These are phyloP conservation scores for Cladophialophora exuberans DNA, from an alignment of 2,329 filamentous ascomycete genomes.

Conservation along the genomic window DNA sequence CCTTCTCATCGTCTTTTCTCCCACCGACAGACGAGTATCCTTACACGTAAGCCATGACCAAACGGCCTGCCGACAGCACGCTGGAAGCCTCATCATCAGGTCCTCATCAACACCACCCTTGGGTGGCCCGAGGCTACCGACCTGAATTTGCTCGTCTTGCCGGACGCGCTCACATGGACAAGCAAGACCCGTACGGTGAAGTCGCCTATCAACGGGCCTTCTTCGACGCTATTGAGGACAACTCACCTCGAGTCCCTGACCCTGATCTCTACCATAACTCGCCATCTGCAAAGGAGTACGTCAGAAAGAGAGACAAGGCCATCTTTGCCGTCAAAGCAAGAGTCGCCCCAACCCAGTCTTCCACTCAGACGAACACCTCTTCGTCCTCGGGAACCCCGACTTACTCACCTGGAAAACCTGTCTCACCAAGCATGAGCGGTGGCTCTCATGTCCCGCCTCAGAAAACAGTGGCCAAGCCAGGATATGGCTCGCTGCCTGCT, in stretches of 20 bases:
- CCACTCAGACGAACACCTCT: background rate
- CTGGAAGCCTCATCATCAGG: constrained; percentile 1
- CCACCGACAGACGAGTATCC: background rate
- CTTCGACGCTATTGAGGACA: constrained; percentile 8
- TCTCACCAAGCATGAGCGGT: constrained; percentile 11
- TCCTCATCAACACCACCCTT: constrained; percentile 21
- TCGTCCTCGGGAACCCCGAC: constrained; percentile 2
- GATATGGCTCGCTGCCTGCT: background rate
- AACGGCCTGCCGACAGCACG: constrained; percentile 9
- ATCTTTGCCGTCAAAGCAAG: constrained; percentile 17
- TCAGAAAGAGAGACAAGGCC: constrained; percentile 18
- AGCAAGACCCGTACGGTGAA: constrained; percentile 31
- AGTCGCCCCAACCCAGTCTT: background rate
- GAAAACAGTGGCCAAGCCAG: background rate
- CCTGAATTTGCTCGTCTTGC: constrained; percentile 18
- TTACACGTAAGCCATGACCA: constrained; percentile 15
- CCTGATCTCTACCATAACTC: constrained; percentile 31
- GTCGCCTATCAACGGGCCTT: constrained; percentile 32
- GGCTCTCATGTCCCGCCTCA: background rate
- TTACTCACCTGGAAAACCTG: constrained; percentile 6
- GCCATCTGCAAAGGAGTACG: constrained; percentile 24
- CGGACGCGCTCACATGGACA: constrained; percentile 13
- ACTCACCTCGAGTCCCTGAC: constrained; percentile 24
- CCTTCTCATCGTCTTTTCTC: background rate
- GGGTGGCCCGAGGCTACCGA: constrained; percentile 27